phyloP scores from a whole-genome alignment of 2,329 filamentous ascomycete species.

The Diaporthe australafricana region DNA sequence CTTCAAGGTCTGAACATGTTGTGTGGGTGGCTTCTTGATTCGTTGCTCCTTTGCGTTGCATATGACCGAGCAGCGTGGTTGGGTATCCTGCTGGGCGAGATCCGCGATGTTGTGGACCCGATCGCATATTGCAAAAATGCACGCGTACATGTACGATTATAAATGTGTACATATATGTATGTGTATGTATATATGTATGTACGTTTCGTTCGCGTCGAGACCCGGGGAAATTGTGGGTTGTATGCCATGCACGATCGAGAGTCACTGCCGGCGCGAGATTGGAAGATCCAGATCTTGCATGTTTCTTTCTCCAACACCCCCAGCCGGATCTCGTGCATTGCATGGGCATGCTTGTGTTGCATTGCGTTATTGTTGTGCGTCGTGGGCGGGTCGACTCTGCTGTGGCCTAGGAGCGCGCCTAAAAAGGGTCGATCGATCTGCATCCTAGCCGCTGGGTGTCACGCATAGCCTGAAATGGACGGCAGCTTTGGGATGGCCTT shows the following conservation, averaged over 20 bases:
- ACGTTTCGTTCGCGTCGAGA: not conserved
- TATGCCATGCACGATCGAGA: constrained; percentile 1
- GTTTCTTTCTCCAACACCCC: too few relatives aligned
- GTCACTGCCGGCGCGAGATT: not conserved
- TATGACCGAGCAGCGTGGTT: not conserved
- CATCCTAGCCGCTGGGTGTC: not conserved
- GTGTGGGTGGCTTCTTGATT: not conserved
- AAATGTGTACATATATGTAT: too few relatives aligned
- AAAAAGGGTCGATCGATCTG: not conserved
- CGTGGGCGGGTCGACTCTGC: not conserved
- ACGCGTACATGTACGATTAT: constrained; percentile 30
- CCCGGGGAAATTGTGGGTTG: not conserved
- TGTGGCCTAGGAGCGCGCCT: not conserved
- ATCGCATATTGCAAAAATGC: constrained; percentile 5
- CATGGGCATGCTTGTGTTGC: constrained; percentile 17
- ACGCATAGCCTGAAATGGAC: too few relatives aligned
- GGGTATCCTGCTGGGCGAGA: not conserved
- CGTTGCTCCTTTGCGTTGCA: not conserved
- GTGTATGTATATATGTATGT: not conserved
- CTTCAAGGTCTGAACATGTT: constrained; percentile 15
- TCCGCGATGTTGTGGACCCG: not conserved
- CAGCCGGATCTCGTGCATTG: not conserved
- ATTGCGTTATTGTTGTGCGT: not conserved
- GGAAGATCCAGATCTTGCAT: constrained; percentile 19
- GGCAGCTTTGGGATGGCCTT: not conserved